Evolutionary conservation across 2,329 filamentous ascomycete genomes (phyloP).

Genomic region (Verticillium longisporum): DNA sequence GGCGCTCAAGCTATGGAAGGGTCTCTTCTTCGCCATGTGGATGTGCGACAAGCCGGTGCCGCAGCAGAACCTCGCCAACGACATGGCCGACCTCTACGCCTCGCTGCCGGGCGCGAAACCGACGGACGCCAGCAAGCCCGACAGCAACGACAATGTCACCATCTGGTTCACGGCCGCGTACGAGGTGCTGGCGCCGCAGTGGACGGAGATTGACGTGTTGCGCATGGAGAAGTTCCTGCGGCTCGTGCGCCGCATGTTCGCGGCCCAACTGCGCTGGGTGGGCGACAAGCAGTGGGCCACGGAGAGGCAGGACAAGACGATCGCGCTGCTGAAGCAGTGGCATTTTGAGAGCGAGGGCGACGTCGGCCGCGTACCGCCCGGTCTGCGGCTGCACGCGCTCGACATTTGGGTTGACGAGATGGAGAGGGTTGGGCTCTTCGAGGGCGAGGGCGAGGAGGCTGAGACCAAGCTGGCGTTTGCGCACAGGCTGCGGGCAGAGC

Average conservation of each 20-base stretch:
- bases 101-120: conserved; percentile 1
- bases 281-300: conserved; percentile 16
- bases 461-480: conserved; percentile 38
- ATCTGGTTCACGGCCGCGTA: conserved; percentile 21
- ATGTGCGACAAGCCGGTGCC: conserved; percentile 86
- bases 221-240: conserved; percentile 91
- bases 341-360: conserved; percentile 33
- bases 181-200: conserved; percentile 63
- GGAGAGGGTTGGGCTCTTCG: conserved; percentile 55
- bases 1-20: conserved; percentile 87
- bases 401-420: conserved; percentile 92
- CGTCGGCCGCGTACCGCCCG: conserved; percentile 63
- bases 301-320: conserved; percentile 26
- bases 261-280: conserved; percentile 55
- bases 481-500: conserved; percentile 38
- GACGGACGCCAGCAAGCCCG: not conserved
- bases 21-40: conserved; percentile 88
- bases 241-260: conserved; percentile 72
- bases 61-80: conserved; percentile 74
- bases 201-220: conserved; percentile 64
- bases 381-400: conserved; percentile 76
- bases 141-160: conserved; percentile 8
- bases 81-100: conserved; percentile 62
- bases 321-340: conserved; percentile 28
- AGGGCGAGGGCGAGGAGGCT: conserved; percentile 25